phyloP scores from a whole-genome alignment of 2,329 filamentous ascomycete species.

The Fusarium equiseti region DNA sequence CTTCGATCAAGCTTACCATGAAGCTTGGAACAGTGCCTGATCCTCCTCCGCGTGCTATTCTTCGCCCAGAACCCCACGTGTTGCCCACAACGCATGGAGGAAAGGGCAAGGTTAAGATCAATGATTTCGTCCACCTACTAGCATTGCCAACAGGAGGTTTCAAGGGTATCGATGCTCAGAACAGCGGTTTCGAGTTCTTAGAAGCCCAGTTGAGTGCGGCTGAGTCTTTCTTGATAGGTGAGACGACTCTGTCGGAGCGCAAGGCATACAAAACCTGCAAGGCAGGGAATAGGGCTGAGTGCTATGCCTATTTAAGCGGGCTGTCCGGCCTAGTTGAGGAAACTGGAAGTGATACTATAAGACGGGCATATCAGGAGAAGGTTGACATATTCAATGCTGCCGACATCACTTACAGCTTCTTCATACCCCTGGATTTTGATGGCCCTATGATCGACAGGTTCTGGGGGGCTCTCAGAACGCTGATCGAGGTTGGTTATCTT shows the following conservation, averaged over 20 bases:
- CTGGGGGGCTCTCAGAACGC: slow-evolving; percentile 57
- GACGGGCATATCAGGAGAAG: slow-evolving; percentile 49
- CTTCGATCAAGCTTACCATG: slow-evolving; percentile 42
- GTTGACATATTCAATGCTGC: slow-evolving; percentile 58
- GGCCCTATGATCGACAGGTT: slow-evolving; percentile 57
- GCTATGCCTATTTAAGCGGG: slow-evolving; percentile 43
- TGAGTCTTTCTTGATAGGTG: slow-evolving; percentile 45
- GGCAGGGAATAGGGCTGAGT: slow-evolving; percentile 37
- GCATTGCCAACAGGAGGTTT: slow-evolving; percentile 21
- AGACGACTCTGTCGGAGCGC: slow-evolving; percentile 47
- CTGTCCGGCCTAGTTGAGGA: slow-evolving; percentile 42
- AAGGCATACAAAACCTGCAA: slow-evolving; percentile 48
- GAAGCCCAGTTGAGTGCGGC: slow-evolving; percentile 44
- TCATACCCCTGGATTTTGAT: slow-evolving; percentile 54
- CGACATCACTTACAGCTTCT: slow-evolving; percentile 57
- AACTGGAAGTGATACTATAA: slow-evolving; percentile 39
- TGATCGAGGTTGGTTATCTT: slow-evolving; percentile 47
- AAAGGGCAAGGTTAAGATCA: slow-evolving; percentile 1
- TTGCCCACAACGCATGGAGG: slow-evolving; percentile 7
- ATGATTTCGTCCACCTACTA: slow-evolving; percentile 40
- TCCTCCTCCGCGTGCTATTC: slow-evolving; percentile 30
- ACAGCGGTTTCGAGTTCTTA: slow-evolving; percentile 26
- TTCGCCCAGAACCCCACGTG: slow-evolving; percentile 25
- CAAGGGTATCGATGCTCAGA: neutral
- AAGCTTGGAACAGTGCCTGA: slow-evolving; percentile 35